Conservation (phyloP, 2,329 filamentous ascomycete species). For the Fragosphaeria purpurea region DNA sequence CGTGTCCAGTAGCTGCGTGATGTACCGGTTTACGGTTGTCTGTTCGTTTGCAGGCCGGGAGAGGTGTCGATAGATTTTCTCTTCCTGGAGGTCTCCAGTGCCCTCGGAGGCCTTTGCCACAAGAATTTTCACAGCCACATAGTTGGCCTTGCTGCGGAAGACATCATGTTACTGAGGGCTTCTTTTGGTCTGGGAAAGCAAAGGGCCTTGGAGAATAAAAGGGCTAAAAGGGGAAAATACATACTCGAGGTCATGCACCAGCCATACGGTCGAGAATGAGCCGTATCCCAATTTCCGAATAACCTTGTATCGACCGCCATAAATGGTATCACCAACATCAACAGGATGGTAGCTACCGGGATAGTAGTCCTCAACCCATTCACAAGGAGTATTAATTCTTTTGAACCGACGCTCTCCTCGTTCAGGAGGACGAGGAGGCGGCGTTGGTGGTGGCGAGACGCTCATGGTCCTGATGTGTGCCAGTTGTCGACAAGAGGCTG, state of each 20-base stretch:
- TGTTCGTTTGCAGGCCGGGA: neutral
- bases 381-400: too few species aligned
- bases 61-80: neutral
- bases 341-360: constrained; percentile 4
- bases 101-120: constrained; percentile 3
- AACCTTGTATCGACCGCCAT: constrained; percentile 1
- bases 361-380: neutral
- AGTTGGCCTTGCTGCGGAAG: neutral
- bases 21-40: neutral
- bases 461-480: too few species aligned
- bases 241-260: constrained; percentile 1
- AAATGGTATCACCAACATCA: constrained; percentile 1
- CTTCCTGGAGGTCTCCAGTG: neutral
- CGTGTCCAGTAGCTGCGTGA: neutral
- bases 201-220: too few species aligned
- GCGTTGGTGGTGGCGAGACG: too few species aligned
- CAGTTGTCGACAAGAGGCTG: too few species aligned
- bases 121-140: constrained; percentile 6
- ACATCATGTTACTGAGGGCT: too few species aligned
- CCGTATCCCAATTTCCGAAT: constrained; percentile 4
- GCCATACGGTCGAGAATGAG: constrained; percentile 4
- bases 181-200: too few species aligned
- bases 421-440: too few species aligned
- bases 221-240: neutral
- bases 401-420: too few species aligned